These are phyloP conservation scores for Naganishia onofrii DNA, from an alignment of 768 basidiomycete genomes.

Conservation along the genomic window DNA sequence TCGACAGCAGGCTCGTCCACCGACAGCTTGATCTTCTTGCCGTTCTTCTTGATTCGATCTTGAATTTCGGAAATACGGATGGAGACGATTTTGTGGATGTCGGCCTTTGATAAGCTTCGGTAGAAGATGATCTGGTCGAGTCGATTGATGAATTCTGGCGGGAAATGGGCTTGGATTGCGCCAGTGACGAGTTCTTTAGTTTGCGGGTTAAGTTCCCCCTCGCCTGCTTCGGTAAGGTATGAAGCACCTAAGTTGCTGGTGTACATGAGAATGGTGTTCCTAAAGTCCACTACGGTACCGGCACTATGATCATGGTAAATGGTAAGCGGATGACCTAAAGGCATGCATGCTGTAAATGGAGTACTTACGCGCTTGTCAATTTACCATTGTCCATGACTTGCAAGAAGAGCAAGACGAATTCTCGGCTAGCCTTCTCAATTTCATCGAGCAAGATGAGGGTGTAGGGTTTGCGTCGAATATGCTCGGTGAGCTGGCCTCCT, in stretches of 20 bases:
- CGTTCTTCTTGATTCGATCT: conserved; percentile 66
- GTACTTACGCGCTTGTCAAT: conserved; percentile 50
- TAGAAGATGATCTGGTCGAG: conserved; percentile 56
- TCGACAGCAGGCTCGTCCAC: conserved; percentile 71
- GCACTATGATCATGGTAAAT: not conserved
- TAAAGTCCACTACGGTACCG: conserved; percentile 52
- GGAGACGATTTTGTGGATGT: conserved; percentile 82
- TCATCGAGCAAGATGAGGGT: conserved; percentile 53
- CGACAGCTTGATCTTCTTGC: conserved; percentile 73
- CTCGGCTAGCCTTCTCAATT: conserved; percentile 55
- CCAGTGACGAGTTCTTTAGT: conserved; percentile 50
- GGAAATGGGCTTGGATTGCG: conserved; percentile 53
- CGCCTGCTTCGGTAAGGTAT: conserved; percentile 53
- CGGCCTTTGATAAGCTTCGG: conserved; percentile 72
- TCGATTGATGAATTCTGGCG: conserved; percentile 53
- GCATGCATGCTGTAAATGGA: not conserved
- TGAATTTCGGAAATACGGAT: conserved; percentile 82
- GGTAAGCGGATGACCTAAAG: not conserved
- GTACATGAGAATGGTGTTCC: conserved; percentile 54
- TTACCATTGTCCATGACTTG: conserved; percentile 56
- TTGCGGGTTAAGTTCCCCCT: conserved; percentile 49
- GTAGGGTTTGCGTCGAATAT: conserved; percentile 51
- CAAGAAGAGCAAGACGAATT: conserved; percentile 55
- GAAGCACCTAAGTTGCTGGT: conserved; percentile 53
- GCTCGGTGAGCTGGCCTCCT: conserved; percentile 52